Evolutionary conservation across 257 asterid genomes (phyloP).

Genomic region (Jaltomata sinuosa): DNA sequence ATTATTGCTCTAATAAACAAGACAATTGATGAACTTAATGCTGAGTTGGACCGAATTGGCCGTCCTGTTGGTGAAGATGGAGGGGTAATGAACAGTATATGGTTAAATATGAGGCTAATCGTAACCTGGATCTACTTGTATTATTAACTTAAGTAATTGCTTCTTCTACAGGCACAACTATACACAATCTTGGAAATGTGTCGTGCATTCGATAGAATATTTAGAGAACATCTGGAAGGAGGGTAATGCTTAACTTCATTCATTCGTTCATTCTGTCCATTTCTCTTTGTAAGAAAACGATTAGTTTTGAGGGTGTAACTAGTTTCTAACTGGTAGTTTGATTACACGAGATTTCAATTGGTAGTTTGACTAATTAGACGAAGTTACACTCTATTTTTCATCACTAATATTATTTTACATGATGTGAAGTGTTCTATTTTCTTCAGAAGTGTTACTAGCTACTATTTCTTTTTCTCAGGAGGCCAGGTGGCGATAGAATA

Average conservation of each 20-base stretch:
- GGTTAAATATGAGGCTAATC: background rate
- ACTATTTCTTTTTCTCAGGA: conserved; percentile 35
- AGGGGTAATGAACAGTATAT: conserved; percentile 53
- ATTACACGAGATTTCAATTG: no score
- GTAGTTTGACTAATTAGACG: background rate
- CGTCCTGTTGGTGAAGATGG: conserved; percentile 89
- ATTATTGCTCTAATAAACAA: conserved; percentile 81
- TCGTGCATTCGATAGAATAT: conserved; percentile 90
- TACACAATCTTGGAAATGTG: conserved; percentile 93
- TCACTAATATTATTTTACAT: background rate
- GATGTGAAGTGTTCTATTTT: background rate
- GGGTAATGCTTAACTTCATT: conserved; percentile 48
- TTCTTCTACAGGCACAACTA: conserved; percentile 69
- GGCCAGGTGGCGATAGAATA: conserved; percentile 91
- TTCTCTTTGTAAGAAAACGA: background rate
- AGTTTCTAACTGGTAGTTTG: background rate
- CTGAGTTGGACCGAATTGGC: conserved; percentile 93
- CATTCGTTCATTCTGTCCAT: background rate
- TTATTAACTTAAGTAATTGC: conserved; percentile 7
- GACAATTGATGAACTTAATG: conserved; percentile 89
- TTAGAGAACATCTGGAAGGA: conserved; percentile 88
- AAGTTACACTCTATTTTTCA: background rate
- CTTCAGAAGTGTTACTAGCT: background rate
- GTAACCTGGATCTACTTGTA: background rate
- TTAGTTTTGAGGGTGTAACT: background rate